Evolutionary conservation across 371 early-diverging fungal genomes (phyloP), one percentile per base, ranked within the genome.

Genomic region (Mortierella sp.): DNA sequence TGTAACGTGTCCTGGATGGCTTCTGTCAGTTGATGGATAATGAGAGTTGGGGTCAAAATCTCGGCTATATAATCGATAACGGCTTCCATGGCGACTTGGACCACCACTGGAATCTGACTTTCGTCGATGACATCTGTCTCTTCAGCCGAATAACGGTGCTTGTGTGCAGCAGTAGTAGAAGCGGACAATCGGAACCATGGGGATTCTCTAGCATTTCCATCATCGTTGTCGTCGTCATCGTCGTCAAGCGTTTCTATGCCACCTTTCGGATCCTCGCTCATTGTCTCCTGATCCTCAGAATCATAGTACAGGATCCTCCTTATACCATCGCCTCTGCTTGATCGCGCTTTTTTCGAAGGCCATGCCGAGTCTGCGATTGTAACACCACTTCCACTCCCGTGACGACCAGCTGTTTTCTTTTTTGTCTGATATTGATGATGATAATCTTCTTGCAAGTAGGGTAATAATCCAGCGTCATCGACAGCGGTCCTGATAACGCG

Each of bases 1-100:
- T 54, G 31, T 7, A 72, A 49, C 1, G 66, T 54, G 21, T 24
- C 37, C 49, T 65, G 73, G 31, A 66, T 65, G 2, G 65, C 66
- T 11, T 60, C 65, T 17, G 72, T 51, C 12, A 65, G 23, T 47
- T 72, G 60, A 28, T 64, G 72, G 39, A 62, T 62, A 31, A 72
- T 58, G n/a, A 72, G 24, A 5, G 39, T 57, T 8, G 72, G 67
- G n/a, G 52, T 57, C 17, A 72, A 21, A 31, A 72, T 48, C 61
- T 72, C 72, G 21, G 72, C 57, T 62, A 57, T 49, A n/a, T 66
- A 65, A n/a, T 62, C 59, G 2, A 72, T 39, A 14, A 72, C 62
- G 1, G 72, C 72, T 23, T 66, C 62, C 72, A 66, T 62, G 6
- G 72, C 72, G 5, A 58, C 63, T 30, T 72, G 62, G 11, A 52